phyloP scores from a whole-genome alignment of 139 green algal species.

The Coccomyxa sp. region DNA sequence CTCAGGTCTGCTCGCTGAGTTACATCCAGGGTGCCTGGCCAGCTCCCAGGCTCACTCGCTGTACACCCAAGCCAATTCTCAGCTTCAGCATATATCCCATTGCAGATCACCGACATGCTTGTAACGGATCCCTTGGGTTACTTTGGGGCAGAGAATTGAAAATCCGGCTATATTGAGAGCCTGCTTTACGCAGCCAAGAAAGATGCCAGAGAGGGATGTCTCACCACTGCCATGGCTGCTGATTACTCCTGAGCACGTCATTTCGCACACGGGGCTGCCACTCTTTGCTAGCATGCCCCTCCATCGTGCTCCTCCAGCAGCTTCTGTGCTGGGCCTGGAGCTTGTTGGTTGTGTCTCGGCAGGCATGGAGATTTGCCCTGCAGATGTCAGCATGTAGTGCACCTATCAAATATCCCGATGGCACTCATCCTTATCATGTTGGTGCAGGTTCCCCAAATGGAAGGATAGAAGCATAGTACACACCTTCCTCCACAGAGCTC shows the following conservation, averaged over 20 bases:
- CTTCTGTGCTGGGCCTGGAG: background rate
- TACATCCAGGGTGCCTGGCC: background rate
- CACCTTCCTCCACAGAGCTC: no score
- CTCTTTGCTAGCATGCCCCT: background rate
- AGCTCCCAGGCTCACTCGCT: background rate
- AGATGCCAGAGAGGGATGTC: background rate
- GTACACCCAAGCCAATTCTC: background rate
- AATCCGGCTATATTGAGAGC: background rate
- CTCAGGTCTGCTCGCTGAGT: background rate
- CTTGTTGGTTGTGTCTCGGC: background rate
- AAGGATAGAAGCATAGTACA: no score
- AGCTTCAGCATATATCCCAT: background rate
- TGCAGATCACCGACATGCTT: background rate
- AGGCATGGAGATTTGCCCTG: background rate
- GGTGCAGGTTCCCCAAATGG: background rate
- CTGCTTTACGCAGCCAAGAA: background rate
- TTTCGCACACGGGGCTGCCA: background rate
- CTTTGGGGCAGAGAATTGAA: background rate
- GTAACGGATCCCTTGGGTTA: background rate
- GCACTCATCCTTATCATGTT: background rate
- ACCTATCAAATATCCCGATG: background rate
- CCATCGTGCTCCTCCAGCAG: background rate
- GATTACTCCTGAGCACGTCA: background rate
- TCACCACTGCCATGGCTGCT: background rate
- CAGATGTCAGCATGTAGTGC: background rate